Base-by-base conservation (phyloP, 768 basidiomycete species). In the Tylopilus vinaceipallidus region DNA sequence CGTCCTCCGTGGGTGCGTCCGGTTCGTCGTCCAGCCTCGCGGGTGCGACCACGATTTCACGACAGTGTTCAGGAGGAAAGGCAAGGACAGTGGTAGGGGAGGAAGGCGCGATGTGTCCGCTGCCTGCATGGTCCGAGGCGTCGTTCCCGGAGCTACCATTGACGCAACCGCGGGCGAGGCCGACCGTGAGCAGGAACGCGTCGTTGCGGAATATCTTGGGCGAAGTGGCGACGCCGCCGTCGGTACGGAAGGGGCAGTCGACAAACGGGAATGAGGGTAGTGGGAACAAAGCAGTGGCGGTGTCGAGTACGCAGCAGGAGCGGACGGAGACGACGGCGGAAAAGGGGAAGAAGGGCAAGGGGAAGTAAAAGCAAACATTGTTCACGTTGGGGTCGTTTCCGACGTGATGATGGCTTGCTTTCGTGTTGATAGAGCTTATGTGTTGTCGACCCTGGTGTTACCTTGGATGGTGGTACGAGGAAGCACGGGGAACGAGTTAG, bases 311-410 rank as follows among this genome's bases (percentile, higher is more conserved):
- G 9, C 3, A 37, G 20, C 45, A 44, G 45, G 55, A 46, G 11
- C 48, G 17, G n/a, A 34, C 6, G 47, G 54, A 47, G 49, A 33
- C 30, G 7, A 53, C 45, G 12, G 55, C 59, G 56, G 63, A 55
- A 0, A 85, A 81, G 58, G 81, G 80, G 27, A 88, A 82, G 75
- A 91, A 89, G 68, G 79, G 80, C 0, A 93, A 91, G 62, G 83
- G 82, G 2, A 91, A 91, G 67, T 81, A 83, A 65, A 92, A 92
- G 70, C 88, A 92, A 75, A 91, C 82, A 10, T 66, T 94, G 55
- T 93, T 92, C 59, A 91, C 75, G 19, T 50, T 82, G 34, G 80
- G 81, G 10, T 71, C 76, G 14, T 78, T 78, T 58, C 77, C 77
- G 35, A 37, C 68, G 29, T 67, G 42, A 66, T 39, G 32, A n/a